These are phyloP conservation scores for Zymoseptoria brevis DNA, from an alignment of 2,329 filamentous ascomycete genomes.

Conservation along the genomic window DNA sequence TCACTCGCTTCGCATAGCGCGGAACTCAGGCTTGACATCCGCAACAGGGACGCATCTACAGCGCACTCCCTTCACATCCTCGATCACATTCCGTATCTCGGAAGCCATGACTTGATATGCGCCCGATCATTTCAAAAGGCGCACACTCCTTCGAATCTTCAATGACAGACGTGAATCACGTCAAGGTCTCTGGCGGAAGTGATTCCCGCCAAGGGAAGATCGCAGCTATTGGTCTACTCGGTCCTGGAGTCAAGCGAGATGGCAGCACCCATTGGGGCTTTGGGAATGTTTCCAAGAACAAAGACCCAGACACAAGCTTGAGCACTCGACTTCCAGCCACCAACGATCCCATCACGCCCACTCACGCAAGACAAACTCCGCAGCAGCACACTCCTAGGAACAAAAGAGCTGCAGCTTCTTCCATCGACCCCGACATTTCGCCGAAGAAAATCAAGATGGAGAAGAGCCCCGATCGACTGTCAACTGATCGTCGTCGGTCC, in stretches of 20 bases:
- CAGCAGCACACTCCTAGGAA: not conserved
- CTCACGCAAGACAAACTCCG: not conserved
- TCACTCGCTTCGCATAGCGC: not conserved
- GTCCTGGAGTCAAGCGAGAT: not conserved
- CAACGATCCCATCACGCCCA: not conserved
- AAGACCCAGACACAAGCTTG: not conserved
- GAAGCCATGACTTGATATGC: not conserved
- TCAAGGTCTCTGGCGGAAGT: not conserved
- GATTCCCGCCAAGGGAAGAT: not conserved
- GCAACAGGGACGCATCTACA: not conserved
- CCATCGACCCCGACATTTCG: too few relatives aligned
- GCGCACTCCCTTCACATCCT: not conserved
- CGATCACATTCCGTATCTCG: not conserved
- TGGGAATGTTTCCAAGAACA: not conserved
- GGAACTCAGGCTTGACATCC: not conserved
- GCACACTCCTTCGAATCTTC: not conserved
- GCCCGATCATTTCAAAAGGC: not conserved
- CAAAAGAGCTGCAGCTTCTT: not conserved
- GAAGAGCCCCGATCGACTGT: not conserved
- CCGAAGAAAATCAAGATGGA: not conserved
- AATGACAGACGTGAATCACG: not conserved
- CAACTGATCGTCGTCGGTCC: not conserved
- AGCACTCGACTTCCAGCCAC: not conserved
- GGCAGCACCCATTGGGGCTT: not conserved
- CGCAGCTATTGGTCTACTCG: not conserved